phyloP scores from a whole-genome alignment of 2,329 filamentous ascomycete genomes.

The Zarea fungicola region DNA sequence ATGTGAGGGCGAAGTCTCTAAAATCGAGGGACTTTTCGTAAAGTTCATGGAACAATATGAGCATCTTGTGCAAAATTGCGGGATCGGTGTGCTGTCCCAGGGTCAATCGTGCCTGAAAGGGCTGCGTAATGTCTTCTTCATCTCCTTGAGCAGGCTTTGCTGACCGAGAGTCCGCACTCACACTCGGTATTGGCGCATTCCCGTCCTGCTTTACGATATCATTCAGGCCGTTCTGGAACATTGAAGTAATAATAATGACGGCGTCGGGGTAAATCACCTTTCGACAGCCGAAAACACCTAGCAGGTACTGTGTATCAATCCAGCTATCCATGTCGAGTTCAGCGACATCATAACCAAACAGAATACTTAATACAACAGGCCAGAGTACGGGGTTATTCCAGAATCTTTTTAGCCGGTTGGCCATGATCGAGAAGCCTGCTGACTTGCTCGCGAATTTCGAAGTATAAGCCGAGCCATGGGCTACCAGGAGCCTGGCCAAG shows the following conservation, averaged over 20 bases:
- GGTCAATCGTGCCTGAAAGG: slow-evolving; percentile 13
- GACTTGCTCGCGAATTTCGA: slow-evolving; percentile 79
- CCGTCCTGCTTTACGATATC: slow-evolving; percentile 56
- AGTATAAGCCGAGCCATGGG: slow-evolving; percentile 75
- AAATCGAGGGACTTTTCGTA: slow-evolving; percentile 74
- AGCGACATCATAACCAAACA: slow-evolving; percentile 80
- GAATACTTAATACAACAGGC: slow-evolving; percentile 80
- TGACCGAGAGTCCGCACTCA: neutral
- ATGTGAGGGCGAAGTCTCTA: slow-evolving; percentile 73
- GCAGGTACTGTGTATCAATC: slow-evolving; percentile 68
- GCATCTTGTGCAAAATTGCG: slow-evolving; percentile 66
- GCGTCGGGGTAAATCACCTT: slow-evolving; percentile 72
- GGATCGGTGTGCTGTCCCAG: slow-evolving; percentile 25
- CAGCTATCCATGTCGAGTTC: slow-evolving; percentile 66
- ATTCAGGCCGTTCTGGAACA: slow-evolving; percentile 82
- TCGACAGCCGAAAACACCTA: slow-evolving; percentile 66
- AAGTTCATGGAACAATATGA: slow-evolving; percentile 73
- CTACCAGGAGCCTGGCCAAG: slow-evolving; percentile 74
- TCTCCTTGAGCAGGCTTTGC: neutral
- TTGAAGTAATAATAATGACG: slow-evolving; percentile 71
- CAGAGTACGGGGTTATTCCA: slow-evolving; percentile 84
- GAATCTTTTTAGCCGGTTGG: slow-evolving; percentile 74
- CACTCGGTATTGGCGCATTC: neutral
- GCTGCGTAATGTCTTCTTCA: neutral
- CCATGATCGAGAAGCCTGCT: slow-evolving; percentile 83